Base-by-base conservation (phyloP, 139 green algal species). In the Closterium sp. region DNA sequence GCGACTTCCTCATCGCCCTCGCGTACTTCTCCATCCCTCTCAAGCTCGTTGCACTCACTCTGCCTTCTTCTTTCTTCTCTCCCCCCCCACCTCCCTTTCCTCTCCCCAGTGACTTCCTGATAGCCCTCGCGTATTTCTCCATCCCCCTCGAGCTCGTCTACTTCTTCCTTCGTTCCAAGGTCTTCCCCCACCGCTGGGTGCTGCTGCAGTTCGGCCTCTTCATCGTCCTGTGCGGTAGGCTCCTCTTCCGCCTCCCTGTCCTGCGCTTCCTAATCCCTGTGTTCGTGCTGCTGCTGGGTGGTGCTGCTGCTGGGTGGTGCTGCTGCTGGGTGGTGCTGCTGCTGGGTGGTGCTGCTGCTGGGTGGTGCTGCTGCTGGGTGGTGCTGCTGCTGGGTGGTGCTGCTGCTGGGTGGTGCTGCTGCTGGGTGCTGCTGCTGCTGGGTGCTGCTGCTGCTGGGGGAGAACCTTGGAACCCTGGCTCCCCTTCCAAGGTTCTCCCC, bases 1-100 rank as follows among this genome's bases (percentile, higher is more conserved):
- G 90, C 30, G 90, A 93, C 90, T 90, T 90, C 35, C 85, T 93
- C 33, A 93, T 93, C 33, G 90, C 90, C 0, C 90, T 93, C 28
- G 84, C 90, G 8, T 93, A 93, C 81, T 93, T 93, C 30, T 93
- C 90, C 34, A 93, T 93, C 34, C 90, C 90, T 12, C 33, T 93
- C 6, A 84, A 93, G 90, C 90, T 93, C 33, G 1, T 90, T 7
- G n/a, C 76, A 85, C 76, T 0, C 81, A 28, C n/a, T 31, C 30
- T 32, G 1, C 12, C 2, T 8, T 85, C 81, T 85, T 85, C 81
- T 28, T 83, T 83, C 12, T 83, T 16, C 16, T 83, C 64, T 83
- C n/a, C n/a, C n/a, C n/a, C n/a, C 43, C 43, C 3, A 2, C 6
- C 43, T 33, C 84, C 10, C 43, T 69, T 16, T 25, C 9, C 7